phyloP scores from a whole-genome alignment of 495 filamentous ascomycete species.

The Ascobolus immersus region DNA sequence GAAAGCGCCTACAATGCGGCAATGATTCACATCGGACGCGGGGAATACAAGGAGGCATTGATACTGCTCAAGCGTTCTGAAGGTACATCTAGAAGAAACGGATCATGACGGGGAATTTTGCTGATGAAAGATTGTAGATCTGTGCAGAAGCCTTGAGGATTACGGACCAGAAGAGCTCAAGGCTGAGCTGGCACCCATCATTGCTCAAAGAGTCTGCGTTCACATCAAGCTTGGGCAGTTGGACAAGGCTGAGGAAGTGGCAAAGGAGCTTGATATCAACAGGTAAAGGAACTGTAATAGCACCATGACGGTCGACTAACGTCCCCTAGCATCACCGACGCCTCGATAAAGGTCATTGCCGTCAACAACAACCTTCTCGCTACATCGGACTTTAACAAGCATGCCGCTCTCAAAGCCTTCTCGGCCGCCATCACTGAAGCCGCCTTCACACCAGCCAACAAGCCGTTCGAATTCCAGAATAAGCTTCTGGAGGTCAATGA shows the following conservation, averaged over 20 bases:
- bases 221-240: conserved; percentile 43
- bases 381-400: conserved; percentile 47
- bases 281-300: conserved; percentile 21
- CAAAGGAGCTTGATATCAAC: conserved; percentile 34
- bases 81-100: conserved; percentile 19
- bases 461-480: conserved; percentile 53
- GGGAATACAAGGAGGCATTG: conserved; percentile 46
- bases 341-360: conserved; percentile 49
- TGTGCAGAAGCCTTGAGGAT: conserved; percentile 29
- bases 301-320: conserved; percentile 4
- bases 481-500: conserved; percentile 41
- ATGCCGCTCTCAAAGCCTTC: conserved; percentile 38
- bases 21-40: conserved; percentile 57
- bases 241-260: conserved; percentile 43
- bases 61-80: conserved; percentile 61
- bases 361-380: conserved; percentile 42
- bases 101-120: neutral
- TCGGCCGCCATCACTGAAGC: conserved; percentile 23
- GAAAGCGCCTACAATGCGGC: conserved; percentile 87
- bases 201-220: conserved; percentile 67
- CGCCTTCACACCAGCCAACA: conserved; percentile 32
- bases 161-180: conserved; percentile 58
- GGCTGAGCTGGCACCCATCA: conserved; percentile 60
- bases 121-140: conserved; percentile 1
- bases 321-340: conserved; percentile 43